Evolutionary conservation across 2,329 filamentous ascomycete genomes (phyloP).

Genomic region (Alternaria novae-zelandiae): DNA sequence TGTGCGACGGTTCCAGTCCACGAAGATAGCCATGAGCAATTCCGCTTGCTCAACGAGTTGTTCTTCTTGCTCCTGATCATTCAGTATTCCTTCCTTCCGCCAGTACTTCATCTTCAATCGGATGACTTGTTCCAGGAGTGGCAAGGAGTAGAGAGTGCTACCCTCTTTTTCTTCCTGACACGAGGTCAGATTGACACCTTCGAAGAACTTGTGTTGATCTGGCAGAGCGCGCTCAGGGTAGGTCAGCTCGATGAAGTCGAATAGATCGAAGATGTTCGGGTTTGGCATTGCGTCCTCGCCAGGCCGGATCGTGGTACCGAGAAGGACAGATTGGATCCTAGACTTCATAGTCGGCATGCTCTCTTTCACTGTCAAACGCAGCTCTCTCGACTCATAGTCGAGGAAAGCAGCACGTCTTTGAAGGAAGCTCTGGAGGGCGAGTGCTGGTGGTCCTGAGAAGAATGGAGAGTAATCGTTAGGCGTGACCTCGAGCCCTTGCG

Average conservation of each 20-base stretch:
- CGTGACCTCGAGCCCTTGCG: slow-evolving; percentile 46
- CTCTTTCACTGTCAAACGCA: slow-evolving; percentile 76
- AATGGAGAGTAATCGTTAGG: slow-evolving; percentile 62
- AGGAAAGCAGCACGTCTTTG: slow-evolving; percentile 76
- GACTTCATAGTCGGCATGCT: slow-evolving; percentile 63
- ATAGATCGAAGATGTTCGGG: slow-evolving; percentile 85
- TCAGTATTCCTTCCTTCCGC: slow-evolving; percentile 50
- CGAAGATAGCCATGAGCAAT: slow-evolving; percentile 63
- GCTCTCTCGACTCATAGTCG: slow-evolving; percentile 84
- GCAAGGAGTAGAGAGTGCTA: slow-evolving; percentile 69
- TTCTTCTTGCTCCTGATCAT: slow-evolving; percentile 44
- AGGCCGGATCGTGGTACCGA: slow-evolving; percentile 74
- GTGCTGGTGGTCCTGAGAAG: slow-evolving; percentile 69
- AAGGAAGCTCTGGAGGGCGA: slow-evolving; percentile 78
- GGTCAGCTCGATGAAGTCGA: slow-evolving; percentile 82
- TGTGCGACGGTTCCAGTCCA: slow-evolving; percentile 68
- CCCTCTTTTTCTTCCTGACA: slow-evolving; percentile 66
- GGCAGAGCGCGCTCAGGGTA: slow-evolving; percentile 56
- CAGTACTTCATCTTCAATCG: slow-evolving; percentile 71
- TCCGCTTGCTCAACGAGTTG: slow-evolving; percentile 58
- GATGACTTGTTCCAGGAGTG: slow-evolving; percentile 76
- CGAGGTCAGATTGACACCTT: slow-evolving; percentile 69
- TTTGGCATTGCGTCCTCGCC: slow-evolving; percentile 71
- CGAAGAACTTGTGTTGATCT: slow-evolving; percentile 66
- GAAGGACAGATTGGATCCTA: slow-evolving; percentile 66